These are phyloP conservation scores for Neoscytalidium dimidiatum DNA, from an alignment of 2,329 filamentous ascomycete species.

Conservation along the genomic window DNA sequence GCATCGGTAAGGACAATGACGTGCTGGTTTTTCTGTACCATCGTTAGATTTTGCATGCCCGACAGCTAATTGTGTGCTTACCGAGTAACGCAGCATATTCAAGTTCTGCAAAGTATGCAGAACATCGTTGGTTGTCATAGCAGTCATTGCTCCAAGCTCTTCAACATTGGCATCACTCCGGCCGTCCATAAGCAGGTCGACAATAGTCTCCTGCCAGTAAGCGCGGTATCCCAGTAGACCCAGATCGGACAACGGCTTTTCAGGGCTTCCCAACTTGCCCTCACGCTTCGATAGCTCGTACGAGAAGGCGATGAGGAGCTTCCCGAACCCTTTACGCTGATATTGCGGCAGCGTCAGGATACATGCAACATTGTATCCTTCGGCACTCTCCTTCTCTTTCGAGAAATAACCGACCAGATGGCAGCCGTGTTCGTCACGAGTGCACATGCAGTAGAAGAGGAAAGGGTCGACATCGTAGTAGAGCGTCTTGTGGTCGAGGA, in stretches of 20 bases:
- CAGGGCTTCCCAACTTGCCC: slow-evolving; percentile 90
- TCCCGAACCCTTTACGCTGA: slow-evolving; percentile 90
- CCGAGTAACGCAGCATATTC: slow-evolving; percentile 91
- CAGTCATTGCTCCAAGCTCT: slow-evolving; percentile 72
- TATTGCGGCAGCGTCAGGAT: slow-evolving; percentile 96
- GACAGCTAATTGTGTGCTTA: slow-evolving; percentile 33
- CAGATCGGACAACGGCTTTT: slow-evolving; percentile 93
- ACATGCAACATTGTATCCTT: slow-evolving; percentile 97
- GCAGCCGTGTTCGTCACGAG: slow-evolving; percentile 82
- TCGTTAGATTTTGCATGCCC: not conserved
- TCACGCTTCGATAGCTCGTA: slow-evolving; percentile 97
- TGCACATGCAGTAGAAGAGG: slow-evolving; percentile 97
- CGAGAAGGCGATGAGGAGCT: slow-evolving; percentile 92
- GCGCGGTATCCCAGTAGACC: slow-evolving; percentile 92
- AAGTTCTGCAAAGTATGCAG: slow-evolving; percentile 91
- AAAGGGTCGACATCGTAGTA: slow-evolving; percentile 99
- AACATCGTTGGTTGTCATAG: slow-evolving; percentile 98
- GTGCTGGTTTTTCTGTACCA: slow-evolving; percentile 76
- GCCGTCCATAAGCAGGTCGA: slow-evolving; percentile 74
- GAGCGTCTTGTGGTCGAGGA: slow-evolving; percentile 95
- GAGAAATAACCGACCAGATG: slow-evolving; percentile 99
- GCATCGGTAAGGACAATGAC: slow-evolving; percentile 90
- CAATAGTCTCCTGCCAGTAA: slow-evolving; percentile 95
- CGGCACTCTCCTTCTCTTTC: slow-evolving; percentile 96
- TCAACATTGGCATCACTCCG: slow-evolving; percentile 81